These are phyloP conservation scores for Phytophthora sp. DNA, from an alignment of 352 stramenopile genomes.

Conservation along the genomic window DNA sequence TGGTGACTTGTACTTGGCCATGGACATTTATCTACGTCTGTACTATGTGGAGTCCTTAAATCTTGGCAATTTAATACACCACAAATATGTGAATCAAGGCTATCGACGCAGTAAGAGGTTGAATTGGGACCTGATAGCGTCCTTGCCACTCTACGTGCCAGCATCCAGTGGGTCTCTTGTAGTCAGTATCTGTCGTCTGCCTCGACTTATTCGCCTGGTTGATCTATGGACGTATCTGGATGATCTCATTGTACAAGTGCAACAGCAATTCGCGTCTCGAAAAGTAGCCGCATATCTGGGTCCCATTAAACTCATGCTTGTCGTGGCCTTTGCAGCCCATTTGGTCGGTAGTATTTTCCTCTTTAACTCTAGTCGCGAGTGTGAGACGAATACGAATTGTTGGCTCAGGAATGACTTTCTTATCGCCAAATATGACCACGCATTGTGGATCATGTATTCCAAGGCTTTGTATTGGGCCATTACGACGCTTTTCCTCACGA, in stretches of 20 bases:
- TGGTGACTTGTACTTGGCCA: slow-evolving; percentile 56
- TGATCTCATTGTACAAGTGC: slow-evolving; percentile 66
- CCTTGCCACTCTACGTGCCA: slow-evolving; percentile 55
- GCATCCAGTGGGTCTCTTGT: slow-evolving; percentile 34
- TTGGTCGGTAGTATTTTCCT: slow-evolving; percentile 77
- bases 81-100: slow-evolving; percentile 36
- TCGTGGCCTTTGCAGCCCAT: slow-evolving; percentile 66
- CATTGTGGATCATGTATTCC: slow-evolving; percentile 53
- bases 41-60: slow-evolving; percentile 64
- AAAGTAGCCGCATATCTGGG: slow-evolving; percentile 76
- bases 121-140: slow-evolving; percentile 62
- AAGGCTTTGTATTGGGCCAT: slow-evolving; percentile 80
- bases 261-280: slow-evolving; percentile 68
- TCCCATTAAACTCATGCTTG: slow-evolving; percentile 71
- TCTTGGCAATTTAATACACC: slow-evolving; percentile 52
- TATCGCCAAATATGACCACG: slow-evolving; percentile 74
- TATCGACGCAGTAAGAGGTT: slow-evolving; percentile 53
- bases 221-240: slow-evolving; percentile 68
- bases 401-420: slow-evolving; percentile 51
- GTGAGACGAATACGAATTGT: slow-evolving; percentile 44
- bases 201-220: slow-evolving; percentile 56
- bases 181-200: slow-evolving; percentile 57
- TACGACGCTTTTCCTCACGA: slow-evolving; percentile 66
- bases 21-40: slow-evolving; percentile 73
- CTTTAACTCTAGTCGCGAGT: slow-evolving; percentile 67